Evolutionary conservation across 1,284 basidiomycete genomes (phyloP), one percentile per base, ranked within the genome.

Genomic region (Xanthoconium separans): DNA sequence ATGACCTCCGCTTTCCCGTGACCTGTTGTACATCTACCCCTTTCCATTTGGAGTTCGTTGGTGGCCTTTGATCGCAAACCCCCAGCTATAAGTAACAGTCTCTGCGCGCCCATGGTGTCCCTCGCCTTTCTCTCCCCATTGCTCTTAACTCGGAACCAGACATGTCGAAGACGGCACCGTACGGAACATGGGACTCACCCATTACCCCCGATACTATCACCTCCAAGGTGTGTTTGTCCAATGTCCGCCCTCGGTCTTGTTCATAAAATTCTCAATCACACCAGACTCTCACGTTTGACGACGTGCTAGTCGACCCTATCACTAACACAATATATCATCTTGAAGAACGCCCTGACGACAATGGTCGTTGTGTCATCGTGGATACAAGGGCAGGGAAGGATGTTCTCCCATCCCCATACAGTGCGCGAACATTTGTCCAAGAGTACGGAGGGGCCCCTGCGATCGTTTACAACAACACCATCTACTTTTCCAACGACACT

Each of bases 371-470:
- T 16, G 47, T 58, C 11, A 43, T 69, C 27, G 47, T 69, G 3
- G 36, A 56, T 7, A 56, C 56, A 4, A 2, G 5, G 2, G 29
- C 44, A 1, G 15, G 50, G 4, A 33, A 45, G 34, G 66, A 71
- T 43, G 58, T 73, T 31, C 54, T 75, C 9, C 65, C 65, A 18
- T 41, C 48, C 4, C 54, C 63, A 9, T 72, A 64, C 61, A 70
- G 71, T 44, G 73, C 68, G 5, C 57, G 73, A 6, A 60, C 60
- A 10, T 53, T 58, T 11, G 75, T 76, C 1, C 68, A 74, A 33
- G 72, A 73, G 46, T 72, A 70, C 34, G 76, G 76, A 3, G 76
- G 76, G 39, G 66, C 68, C 4, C 63, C 70, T 1, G 61, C 69
- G 0, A 62, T 67, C 4, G 65, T 64, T 2, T 55, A 62, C 34